phyloP scores from a whole-genome alignment of 2,329 filamentous ascomycete species.

The Blastomyces parvus region DNA sequence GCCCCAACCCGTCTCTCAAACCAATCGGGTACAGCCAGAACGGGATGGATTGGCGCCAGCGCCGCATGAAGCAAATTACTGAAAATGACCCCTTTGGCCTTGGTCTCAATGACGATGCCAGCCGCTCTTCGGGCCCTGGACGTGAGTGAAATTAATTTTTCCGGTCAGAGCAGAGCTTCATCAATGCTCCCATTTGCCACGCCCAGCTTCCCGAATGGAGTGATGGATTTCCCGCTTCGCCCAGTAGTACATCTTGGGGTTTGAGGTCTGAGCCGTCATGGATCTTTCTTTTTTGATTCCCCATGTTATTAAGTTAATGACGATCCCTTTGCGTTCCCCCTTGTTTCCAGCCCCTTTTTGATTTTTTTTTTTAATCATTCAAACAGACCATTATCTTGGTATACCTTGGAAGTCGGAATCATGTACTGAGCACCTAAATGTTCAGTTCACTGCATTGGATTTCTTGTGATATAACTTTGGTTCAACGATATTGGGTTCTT shows the following conservation, averaged over 20 bases:
- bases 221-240: not conserved
- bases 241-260: not conserved
- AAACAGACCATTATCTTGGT: not conserved
- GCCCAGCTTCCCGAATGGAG: not conserved
- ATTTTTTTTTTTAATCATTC: not conserved
- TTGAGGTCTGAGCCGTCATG: not conserved
- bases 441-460: not conserved
- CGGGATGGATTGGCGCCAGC: not conserved
- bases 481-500: not conserved
- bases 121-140: not conserved
- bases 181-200: not conserved
- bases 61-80: not conserved
- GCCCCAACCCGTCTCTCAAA: not conserved
- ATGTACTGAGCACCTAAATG: not conserved
- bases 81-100: conserved; percentile 8
- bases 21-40: conserved; percentile 4
- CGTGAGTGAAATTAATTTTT: not conserved
- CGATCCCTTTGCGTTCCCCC: too few species aligned
- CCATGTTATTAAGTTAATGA: not conserved
- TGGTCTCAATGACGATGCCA: conserved; percentile 7
- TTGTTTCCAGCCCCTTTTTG: not conserved
- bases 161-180: not conserved
- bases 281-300: not conserved
- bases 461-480: not conserved
- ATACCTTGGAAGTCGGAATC: not conserved